Conservation (phyloP, 306 rosid species). For the Datisca glomerata region DNA sequence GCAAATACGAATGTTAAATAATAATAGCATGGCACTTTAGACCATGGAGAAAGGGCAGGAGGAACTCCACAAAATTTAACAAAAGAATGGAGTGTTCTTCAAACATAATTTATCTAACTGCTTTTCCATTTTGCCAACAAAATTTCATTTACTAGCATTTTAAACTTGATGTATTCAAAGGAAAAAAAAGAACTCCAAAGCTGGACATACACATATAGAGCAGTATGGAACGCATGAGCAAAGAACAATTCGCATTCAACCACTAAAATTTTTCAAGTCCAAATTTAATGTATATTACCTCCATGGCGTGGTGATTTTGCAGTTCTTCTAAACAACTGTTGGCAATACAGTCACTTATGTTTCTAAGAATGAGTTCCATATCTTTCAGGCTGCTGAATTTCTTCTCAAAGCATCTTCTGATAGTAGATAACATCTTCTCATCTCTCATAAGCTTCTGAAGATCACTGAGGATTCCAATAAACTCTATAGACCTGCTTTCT, state of each 20-base stretch:
- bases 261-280: slow-evolving; percentile 2
- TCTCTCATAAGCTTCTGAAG: slow-evolving; percentile 63
- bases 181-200: not conserved
- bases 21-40: not conserved
- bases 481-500: slow-evolving; percentile 47
- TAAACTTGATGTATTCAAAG: not conserved
- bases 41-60: not conserved
- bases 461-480: slow-evolving; percentile 43
- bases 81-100: too few relatives aligned
- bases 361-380: slow-evolving; percentile 42
- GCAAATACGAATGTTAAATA: not conserved
- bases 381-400: slow-evolving; percentile 47
- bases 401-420: slow-evolving; percentile 48
- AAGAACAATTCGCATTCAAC: too few relatives aligned
- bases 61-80: not conserved
- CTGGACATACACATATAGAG: slow-evolving; percentile 2
- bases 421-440: slow-evolving; percentile 28
- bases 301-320: slow-evolving; percentile 23
- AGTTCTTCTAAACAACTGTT: slow-evolving; percentile 30
- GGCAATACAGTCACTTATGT: slow-evolving; percentile 31
- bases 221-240: slow-evolving; percentile 1
- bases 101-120: too few relatives aligned
- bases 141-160: too few relatives aligned
- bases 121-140: too few relatives aligned
- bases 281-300: slow-evolving; percentile 32